These are phyloP conservation scores for Aspergillus ochraceus DNA, from an alignment of 2,329 filamentous ascomycete species.

Conservation along the genomic window DNA sequence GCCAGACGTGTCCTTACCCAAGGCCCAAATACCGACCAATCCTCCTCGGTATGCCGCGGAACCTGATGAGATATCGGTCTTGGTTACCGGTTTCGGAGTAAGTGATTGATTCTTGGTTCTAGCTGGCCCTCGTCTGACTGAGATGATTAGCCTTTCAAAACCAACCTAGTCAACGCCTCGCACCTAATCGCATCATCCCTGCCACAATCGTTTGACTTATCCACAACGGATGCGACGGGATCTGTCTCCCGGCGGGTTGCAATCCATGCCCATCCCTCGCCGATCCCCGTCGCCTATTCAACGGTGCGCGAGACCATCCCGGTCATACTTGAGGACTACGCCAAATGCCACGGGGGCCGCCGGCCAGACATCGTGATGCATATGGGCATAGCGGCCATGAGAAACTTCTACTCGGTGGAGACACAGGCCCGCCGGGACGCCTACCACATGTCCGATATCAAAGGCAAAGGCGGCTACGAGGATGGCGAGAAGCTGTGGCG, in stretches of 20 bases:
- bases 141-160: slow-evolving; percentile 67
- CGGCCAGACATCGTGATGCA: slow-evolving; percentile 69
- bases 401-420: slow-evolving; percentile 69
- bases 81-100: slow-evolving; percentile 40
- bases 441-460: slow-evolving; percentile 70
- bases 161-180: slow-evolving; percentile 74
- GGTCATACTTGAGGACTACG: slow-evolving; percentile 55
- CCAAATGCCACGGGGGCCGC: slow-evolving; percentile 38
- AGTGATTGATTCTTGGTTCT: slow-evolving; percentile 3
- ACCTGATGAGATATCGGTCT: slow-evolving; percentile 32
- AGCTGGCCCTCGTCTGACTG: neutral
- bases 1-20: slow-evolving; percentile 12
- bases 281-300: slow-evolving; percentile 71
- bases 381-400: slow-evolving; percentile 73
- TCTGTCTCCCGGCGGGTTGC: slow-evolving; percentile 32
- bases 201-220: slow-evolving; percentile 61
- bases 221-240: slow-evolving; percentile 16
- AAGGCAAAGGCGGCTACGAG: slow-evolving; percentile 49
- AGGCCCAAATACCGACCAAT: slow-evolving; percentile 15
- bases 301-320: slow-evolving; percentile 65
- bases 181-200: slow-evolving; percentile 73
- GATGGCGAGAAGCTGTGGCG: slow-evolving; percentile 55
- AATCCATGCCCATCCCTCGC: slow-evolving; percentile 58
- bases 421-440: slow-evolving; percentile 68
- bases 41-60: slow-evolving; percentile 16